Evolutionary conservation across 1,139 yeast species (phyloP), one percentile per base, ranked within the genome.

Genomic region (Yarrowia galli): DNA sequence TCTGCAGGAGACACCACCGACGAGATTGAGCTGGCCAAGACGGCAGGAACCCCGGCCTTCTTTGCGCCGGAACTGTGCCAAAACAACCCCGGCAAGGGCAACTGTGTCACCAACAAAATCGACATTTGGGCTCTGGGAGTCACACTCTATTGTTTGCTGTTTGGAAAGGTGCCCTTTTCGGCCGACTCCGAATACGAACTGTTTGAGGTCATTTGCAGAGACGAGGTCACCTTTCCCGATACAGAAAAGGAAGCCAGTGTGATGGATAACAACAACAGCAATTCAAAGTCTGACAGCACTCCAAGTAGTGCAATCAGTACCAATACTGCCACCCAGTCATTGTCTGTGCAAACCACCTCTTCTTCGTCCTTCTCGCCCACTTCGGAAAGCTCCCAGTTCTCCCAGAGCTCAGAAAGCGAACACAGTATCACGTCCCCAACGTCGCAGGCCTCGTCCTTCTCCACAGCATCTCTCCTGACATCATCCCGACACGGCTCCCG

Each of bases 41-140:
- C 97, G 0, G 97, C 95, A 0, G 97, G 97, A 1, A 91, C 97
- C 0, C 97, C 97, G 0, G 96, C 96, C 0, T 91, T 91, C 75
- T 85, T 88, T 71, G 92, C 95, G 0, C 95, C 95, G 0, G 95
- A 89, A 73, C 79, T 89, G 51, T 89, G 93, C 75, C 84, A 61
- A 25, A 58, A 58, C 42, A 58, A 58, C 32, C 42, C 64, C 32
- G 66, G 56, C 8, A 61, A 46, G 38, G 56, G 56, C n/a, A 36
- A 46, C 35, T 58, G 64, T 10, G 66, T 48, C 46, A 61, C 66
- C 35, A 81, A 88, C 74, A 92, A 91, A 76, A 91, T 93, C 68
- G 98, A 93, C 78, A 89, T 93, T 18, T 96, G 99, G 99, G 98
- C 99, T 0, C 78, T 93, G 42, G 99, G 99, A 5, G 93, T 95